Base-by-base conservation (phyloP, 2,329 filamentous ascomycete genomes). In the Epichloe elymi region DNA sequence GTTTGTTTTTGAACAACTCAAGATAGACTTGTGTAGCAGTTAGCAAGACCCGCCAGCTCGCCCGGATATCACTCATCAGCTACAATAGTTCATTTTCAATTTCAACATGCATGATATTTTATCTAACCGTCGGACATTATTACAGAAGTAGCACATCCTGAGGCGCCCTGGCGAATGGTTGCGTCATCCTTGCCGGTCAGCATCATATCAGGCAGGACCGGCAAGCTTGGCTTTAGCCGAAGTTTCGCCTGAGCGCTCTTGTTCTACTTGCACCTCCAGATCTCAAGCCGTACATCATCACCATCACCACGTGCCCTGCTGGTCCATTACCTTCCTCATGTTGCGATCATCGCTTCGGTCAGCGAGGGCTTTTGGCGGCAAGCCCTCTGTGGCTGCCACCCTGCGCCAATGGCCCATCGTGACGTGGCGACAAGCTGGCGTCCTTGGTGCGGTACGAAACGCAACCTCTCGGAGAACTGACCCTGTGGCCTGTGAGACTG, bases 291-390 rank as follows among this genome's bases (percentile, higher is more conserved):
- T 46, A 33, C 44, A 53, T 61, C 61, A 57, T 60, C 58, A 62
- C 60, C 61, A 65, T 60, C 56, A 54, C 58, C 57, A 62, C 59
- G 57, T 57, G 60, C 61, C 63, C 54, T 60, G 64, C 63, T 64
- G 65, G 70, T 67, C 67, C 69, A 68, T 66, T 65, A 67, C 74
- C 71, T 72, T 70, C 71, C 73, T 74, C 73, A 84, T 84, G 80
- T 76, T 84, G 77, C 80, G 80, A 73, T 79, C 78, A 68, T 82
- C 80, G 69, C 71, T 83, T 72, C 78, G 75, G 72, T 80, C 80
- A 67, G 76, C 76, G 65, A 79, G 74, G 74, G 72, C 74, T 62
- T 69, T 81, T 66, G 71, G 75, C 70, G 70, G 71, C 66, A 74
- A 71, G 70, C 71, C 77, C 63, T 61, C 70, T 65, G 70, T 70